Evolutionary conservation across 805 yeast species (phyloP), one percentile per base, ranked within the genome.

Genomic region (Candida koratica): DNA sequence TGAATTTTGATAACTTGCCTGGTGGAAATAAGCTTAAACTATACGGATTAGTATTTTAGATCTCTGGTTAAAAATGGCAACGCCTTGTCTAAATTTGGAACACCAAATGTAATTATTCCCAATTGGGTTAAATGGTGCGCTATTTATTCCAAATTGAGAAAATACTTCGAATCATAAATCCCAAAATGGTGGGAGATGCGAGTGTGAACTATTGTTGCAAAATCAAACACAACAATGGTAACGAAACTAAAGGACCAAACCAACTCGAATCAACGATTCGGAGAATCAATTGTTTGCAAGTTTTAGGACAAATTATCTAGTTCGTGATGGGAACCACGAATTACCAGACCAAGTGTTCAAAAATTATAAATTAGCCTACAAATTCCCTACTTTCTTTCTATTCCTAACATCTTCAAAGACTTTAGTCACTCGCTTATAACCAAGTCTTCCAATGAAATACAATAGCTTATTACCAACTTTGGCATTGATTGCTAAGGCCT

Each of bases 401-500:
- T 28, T 19, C 19, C 5, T 15, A 7, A 8, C n/a, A n/a, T n/a
- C n/a, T n/a, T n/a, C n/a, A n/a, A n/a, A n/a, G n/a, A n/a, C n/a
- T n/a, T 29, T 33, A 32, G 19, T 38, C 46, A 37, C 29, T 43
- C 47, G 47, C 38, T 43, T 34, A 33, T 10, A n/a, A 7, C 11
- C 24, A 25, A 25, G 16, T 34, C 28, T 25, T n/a, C 32, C 3
- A 35, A 44, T 44, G 48, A 42, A 34, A 38, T 42, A 32, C 18
- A 36, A 36, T 17, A 25, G 25, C 15, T 42, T 44, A 25, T 26
- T 44, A 26, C 42, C 48, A 10, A 32, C 46, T 25, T 42, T 44
- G 29, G 44, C 42, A 10, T 38, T 44, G 28, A 39, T 44, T 32
- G 48, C 48, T 27, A 32, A 34, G 15, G 42, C 46, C n/a, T 32